Conservation (phyloP, 371 early-diverging fungal genomes). For the Mortierella polycephala region DNA sequence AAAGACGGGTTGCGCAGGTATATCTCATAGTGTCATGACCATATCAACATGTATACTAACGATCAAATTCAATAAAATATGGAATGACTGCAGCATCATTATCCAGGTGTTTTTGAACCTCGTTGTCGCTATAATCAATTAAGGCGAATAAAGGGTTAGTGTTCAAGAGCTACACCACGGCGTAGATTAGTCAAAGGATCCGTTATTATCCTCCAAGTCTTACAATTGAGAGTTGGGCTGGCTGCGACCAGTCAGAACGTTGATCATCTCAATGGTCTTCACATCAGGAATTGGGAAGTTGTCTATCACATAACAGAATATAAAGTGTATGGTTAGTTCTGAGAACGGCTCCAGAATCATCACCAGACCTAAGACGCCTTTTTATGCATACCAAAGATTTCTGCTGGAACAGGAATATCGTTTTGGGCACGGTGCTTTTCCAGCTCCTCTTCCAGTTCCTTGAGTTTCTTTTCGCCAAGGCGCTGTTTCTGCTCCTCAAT, state of each 20-base stretch:
- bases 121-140: conserved; percentile 54
- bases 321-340: neutral
- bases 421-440: conserved; percentile 67
- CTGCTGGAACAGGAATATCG: conserved; percentile 65
- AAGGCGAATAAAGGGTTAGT: no score
- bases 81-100: conserved; percentile 63
- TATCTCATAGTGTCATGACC: neutral
- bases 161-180: no score
- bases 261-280: conserved; percentile 69
- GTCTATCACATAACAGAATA: conserved; percentile 39
- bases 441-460: conserved; percentile 60
- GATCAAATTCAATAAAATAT: conserved; percentile 72
- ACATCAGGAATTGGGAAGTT: conserved; percentile 69
- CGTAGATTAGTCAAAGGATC: no score
- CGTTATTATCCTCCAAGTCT: conserved; percentile 16
- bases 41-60: conserved; percentile 50
- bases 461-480: conserved; percentile 64
- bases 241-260: conserved; percentile 67
- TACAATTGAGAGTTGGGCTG: conserved; percentile 58
- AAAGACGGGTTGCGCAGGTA: no score
- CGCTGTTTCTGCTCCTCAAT: conserved; percentile 63
- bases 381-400: conserved; percentile 56
- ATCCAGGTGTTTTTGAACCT: conserved; percentile 65
- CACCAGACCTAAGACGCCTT: neutral
- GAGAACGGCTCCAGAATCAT: neutral